phyloP scores from a whole-genome alignment of 2,329 filamentous ascomycete species.

The Phialemoniopsis sp. region DNA sequence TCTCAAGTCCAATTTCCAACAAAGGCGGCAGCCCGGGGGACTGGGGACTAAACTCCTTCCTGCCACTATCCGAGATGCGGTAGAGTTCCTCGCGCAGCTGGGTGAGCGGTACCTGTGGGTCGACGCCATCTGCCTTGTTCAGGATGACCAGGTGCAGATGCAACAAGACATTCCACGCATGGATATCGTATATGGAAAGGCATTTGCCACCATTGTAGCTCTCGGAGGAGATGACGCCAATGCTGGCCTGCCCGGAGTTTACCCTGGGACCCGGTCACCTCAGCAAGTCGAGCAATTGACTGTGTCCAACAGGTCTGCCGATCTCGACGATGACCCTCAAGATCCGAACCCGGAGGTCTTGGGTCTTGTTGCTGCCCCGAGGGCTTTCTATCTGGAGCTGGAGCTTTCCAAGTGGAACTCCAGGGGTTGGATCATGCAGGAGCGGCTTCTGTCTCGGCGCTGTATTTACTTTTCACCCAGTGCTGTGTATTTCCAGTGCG shows the following conservation, averaged over 20 bases:
- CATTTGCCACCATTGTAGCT: neutral
- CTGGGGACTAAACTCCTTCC: neutral
- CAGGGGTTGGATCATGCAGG: neutral
- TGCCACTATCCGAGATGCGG: neutral
- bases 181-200: neutral
- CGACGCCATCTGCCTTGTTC: neutral
- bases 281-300: neutral
- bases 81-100: neutral
- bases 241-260: neutral
- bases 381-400: neutral
- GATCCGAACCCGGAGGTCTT: too few relatives aligned
- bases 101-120: conserved; percentile 1
- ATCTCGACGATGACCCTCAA: too few relatives aligned
- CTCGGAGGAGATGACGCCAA: neutral
- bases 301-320: too few relatives aligned
- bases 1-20: neutral
- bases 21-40: neutral
- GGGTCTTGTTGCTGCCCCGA: too few relatives aligned
- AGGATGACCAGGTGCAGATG: neutral
- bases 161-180: neutral
- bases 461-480: neutral
- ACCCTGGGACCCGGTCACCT: neutral
- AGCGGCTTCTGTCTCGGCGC: neutral
- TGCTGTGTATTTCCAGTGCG: neutral
- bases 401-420: neutral